Base-by-base conservation (phyloP, 805 yeast species). In the Ogataea nonfermentans region DNA sequence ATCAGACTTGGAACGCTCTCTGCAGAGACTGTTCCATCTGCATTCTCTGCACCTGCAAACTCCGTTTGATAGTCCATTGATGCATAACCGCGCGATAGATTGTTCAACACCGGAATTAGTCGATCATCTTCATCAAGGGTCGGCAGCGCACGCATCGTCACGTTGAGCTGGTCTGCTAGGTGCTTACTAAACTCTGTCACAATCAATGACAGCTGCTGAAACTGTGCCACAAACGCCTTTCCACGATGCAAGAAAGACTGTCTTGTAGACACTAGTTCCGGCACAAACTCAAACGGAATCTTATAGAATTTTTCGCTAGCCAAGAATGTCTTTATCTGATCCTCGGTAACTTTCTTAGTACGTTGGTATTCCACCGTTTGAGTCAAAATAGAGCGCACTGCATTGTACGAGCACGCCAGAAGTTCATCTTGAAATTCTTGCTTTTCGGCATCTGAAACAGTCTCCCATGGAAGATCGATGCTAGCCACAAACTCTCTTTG, bases 61-160 rank as follows among this genome's bases (percentile, higher is more conserved):
- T 48, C 55, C 19, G 55, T 45, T 23, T 48, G 48, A 52, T 68
- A 70, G 46, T 75, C 80, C 23, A 72, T 63, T 6, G 81, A 66
- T 2, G 83, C 75, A 53, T 84, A 84, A 9, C 88, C 88, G 22
- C 76, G 73, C 0, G 95, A 78, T 32, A 93, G 63, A 54, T 90
- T 89, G 53, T 79, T 79, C 47, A 93, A 68, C 20, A 93, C 78
- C 1, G 97, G 97, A 36, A 89, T 66, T 31, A 93, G 65, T 42
- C 99, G 71, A 57, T 89, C 95, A 56, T 89, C 96, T 65, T 91
- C 98, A 56, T 89, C 96, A 40, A 91, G 67, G 9, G 90, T 72
- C 6, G 96, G 95, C 39, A 89, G 66, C 14, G 84, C 74, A 56
- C 84, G 84, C 52, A 88, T 80, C 0, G 97, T 86, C 32, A 70